Conservation (phyloP, 345 rosid genomes). For the Noccaea caerulescens region DNA sequence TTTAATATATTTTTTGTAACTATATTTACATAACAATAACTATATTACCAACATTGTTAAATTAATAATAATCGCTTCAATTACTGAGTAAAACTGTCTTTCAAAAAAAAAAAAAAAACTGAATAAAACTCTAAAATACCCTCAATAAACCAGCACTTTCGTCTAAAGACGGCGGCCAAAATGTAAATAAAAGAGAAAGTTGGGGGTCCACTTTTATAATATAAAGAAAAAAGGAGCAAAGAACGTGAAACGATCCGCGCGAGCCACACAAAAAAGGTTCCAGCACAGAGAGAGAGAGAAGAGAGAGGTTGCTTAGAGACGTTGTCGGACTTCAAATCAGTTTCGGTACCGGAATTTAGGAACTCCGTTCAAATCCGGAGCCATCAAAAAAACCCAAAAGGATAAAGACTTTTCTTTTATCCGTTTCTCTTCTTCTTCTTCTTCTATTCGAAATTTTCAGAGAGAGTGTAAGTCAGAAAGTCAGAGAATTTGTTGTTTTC, state of each 20-base stretch:
- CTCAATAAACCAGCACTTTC: not conserved
- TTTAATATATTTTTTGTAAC: not conserved
- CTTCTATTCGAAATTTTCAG: constrained; percentile 39
- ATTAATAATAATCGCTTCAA: not conserved
- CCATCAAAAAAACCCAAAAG: not conserved
- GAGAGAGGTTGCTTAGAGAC: constrained; percentile 56
- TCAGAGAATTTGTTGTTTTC: not conserved
- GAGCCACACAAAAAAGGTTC: constrained; percentile 52
- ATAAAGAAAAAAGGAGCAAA: constrained; percentile 15
- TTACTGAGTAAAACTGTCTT: not conserved
- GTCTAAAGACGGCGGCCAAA: constrained; percentile 31
- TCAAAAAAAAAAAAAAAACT: too few relatives aligned
- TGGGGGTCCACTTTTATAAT: constrained; percentile 37
- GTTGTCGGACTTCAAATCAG: constrained; percentile 83
- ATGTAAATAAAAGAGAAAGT: constrained; percentile 43
- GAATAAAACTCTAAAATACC: not conserved
- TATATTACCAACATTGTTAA: not conserved
- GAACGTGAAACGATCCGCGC: constrained; percentile 63
- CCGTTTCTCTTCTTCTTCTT: constrained; percentile 1
- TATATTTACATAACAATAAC: not conserved
- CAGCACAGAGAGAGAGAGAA: constrained; percentile 45
- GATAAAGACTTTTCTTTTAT: not conserved
- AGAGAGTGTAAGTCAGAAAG: constrained; percentile 27
- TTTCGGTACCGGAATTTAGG: constrained; percentile 69
- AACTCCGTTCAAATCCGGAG: constrained; percentile 67